Conservation (phyloP, 257 asterid genomes). For the Ajuga chamaepitys region DNA sequence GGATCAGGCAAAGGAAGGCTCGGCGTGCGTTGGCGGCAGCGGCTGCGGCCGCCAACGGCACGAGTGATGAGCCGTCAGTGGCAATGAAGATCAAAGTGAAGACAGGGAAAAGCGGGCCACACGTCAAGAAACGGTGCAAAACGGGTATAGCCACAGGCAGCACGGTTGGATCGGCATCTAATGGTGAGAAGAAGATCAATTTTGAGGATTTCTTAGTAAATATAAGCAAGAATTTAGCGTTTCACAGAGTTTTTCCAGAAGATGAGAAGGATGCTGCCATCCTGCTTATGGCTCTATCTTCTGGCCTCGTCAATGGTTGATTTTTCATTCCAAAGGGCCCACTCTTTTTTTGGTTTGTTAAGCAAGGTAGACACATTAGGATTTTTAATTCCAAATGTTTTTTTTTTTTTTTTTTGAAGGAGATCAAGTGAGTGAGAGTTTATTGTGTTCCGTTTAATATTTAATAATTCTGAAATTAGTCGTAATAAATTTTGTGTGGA, state of each 20-base stretch:
- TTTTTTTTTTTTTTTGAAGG: constrained; percentile 2
- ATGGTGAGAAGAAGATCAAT: constrained; percentile 23
- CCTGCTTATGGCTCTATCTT: constrained; percentile 85
- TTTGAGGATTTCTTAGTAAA: constrained; percentile 79
- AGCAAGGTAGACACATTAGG: constrained; percentile 1
- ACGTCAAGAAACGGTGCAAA: constrained; percentile 54
- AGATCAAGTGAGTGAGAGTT: constrained; percentile 24
- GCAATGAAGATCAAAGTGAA: constrained; percentile 46
- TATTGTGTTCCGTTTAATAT: background rate
- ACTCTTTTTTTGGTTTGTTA: constrained; percentile 7
- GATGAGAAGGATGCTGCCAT: constrained; percentile 97
- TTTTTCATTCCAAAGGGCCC: background rate
- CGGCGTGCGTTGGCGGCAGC: constrained; percentile 84
- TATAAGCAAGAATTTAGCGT: constrained; percentile 57
- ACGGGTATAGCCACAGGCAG: background rate
- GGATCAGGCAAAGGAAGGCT: constrained; percentile 89
- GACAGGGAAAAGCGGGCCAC: constrained; percentile 28
- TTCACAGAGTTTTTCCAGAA: constrained; percentile 72
- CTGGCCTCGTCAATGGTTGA: constrained; percentile 77
- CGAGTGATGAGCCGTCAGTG: constrained; percentile 1
- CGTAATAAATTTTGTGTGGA: constrained; percentile 30
- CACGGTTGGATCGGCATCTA: constrained; percentile 10
- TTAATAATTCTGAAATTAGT: constrained; percentile 13
- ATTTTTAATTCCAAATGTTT: background rate
- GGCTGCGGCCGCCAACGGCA: constrained; percentile 22